These are phyloP conservation scores for Clonostachys chloroleuca DNA, from an alignment of 2,329 filamentous ascomycete genomes.

Conservation along the genomic window DNA sequence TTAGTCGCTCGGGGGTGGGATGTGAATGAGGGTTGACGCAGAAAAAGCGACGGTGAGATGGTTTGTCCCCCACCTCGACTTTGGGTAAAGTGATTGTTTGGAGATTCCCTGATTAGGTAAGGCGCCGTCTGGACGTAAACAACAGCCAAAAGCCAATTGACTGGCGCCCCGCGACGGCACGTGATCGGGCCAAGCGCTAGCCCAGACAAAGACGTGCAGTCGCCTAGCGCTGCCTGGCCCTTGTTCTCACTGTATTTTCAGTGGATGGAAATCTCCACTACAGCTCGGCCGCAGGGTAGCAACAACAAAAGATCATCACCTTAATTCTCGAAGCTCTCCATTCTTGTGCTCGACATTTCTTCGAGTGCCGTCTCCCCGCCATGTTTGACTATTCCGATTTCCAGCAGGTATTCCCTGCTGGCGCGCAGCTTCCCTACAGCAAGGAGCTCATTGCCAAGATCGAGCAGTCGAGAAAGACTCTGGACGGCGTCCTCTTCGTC, in stretches of 20 bases:
- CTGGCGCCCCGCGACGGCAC: too few relatives aligned
- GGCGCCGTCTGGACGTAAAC: too few relatives aligned
- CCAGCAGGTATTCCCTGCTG: constrained; percentile 61
- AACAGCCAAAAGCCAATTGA: too few relatives aligned
- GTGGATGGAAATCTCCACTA: too few relatives aligned
- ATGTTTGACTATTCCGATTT: constrained; percentile 67
- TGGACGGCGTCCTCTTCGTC: constrained; percentile 72
- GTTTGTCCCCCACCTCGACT: neutral
- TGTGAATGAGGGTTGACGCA: neutral
- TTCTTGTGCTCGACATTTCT: constrained; percentile 5
- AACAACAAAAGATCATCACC: too few relatives aligned
- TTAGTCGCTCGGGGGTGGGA: too few relatives aligned
- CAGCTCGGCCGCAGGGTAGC: too few relatives aligned
- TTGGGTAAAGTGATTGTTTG: constrained; percentile 20
- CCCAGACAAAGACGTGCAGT: too few relatives aligned
- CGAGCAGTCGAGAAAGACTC: constrained; percentile 58
- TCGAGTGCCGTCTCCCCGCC: constrained; percentile 2
- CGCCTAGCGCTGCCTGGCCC: too few relatives aligned
- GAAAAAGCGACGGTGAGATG: neutral
- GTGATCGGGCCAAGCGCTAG: too few relatives aligned
- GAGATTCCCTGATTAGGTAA: constrained; percentile 25
- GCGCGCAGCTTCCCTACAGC: constrained; percentile 58
- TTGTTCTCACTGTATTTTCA: too few relatives aligned
- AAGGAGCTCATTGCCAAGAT: constrained; percentile 58
- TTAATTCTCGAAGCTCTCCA: neutral